Evolutionary conservation across 1,284 basidiomycete species (phyloP), one percentile per base, ranked within the genome.

Genomic region (Puccinia triticina): DNA sequence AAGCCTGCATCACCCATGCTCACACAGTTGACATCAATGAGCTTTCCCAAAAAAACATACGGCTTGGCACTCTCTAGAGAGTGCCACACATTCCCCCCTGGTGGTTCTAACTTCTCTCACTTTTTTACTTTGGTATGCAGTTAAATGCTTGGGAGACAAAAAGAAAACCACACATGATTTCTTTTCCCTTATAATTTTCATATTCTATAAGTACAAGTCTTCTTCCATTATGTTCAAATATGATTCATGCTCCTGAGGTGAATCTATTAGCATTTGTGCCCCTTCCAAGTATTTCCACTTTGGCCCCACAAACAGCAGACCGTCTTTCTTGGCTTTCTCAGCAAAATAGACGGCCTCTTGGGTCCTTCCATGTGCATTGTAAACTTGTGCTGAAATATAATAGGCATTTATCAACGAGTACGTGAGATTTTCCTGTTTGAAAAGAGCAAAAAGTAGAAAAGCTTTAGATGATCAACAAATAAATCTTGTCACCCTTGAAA

Each of bases 351-450:
- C n/a, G 10, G 48, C 69, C n/a, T 72, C 43, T 50, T 72, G n/a
- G 23, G 43, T 72, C 32, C 18, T 72, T 72, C 69, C 69, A 53
- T 72, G 69, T 1, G 69, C 69, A 50, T 72, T 72, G 23, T 72
- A 72, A 32, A 72, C 69, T 50, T 72, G 43, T 48, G 69, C 69
- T 16, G 69, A 43, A 72, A 72, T 72, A 26, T 48, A 72, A 72
- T 72, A 50, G 2, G 69, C 40, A 11, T 48, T 48, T 2, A 53
- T 29, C 48, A 72, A 29, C 8, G 69, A 50, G 16, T 48, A 48
- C 23, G 69, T 8, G n/a, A 72, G 69, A 50, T 32, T 29, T 72
- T 72, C 69, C 69, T 72, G 32, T 72, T n/a, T 18, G 29, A 46
- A 21, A n/a, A 40, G 16, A 66, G 23, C 18, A 8, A 43, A 43